Conservation (phyloP, 2,329 filamentous ascomycete species). For the Penicillium occitanis region DNA sequence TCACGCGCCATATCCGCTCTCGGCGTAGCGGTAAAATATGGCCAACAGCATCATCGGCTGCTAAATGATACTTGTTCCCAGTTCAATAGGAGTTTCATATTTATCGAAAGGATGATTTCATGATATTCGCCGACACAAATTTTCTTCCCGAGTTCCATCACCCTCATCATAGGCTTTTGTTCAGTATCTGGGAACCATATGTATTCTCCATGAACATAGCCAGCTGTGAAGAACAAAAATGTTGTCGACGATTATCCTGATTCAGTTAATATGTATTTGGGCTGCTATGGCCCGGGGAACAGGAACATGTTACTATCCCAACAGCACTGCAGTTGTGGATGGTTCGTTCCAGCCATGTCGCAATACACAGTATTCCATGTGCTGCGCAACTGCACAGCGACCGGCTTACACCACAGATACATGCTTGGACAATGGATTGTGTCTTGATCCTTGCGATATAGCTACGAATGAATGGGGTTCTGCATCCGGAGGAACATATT, state of each 20-base stretch:
- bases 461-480: background rate
- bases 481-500: background rate
- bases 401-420: background rate
- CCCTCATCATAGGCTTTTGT: background rate
- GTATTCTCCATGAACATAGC: background rate
- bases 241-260: background rate
- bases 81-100: background rate
- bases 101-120: background rate
- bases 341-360: background rate
- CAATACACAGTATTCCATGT: background rate
- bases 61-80: background rate
- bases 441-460: background rate
- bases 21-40: too few species aligned
- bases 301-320: background rate
- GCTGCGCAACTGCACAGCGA: background rate
- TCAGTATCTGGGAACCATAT: background rate
- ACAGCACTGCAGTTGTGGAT: background rate
- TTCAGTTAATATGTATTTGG: background rate
- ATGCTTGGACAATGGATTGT: background rate
- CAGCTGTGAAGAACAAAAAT: background rate
- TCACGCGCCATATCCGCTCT: too few species aligned
- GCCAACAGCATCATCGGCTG: background rate
- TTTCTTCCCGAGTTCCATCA: background rate
- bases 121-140: background rate
- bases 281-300: background rate